phyloP scores from a whole-genome alignment of 352 stramenopile species.

The Phytophthora constricta region DNA sequence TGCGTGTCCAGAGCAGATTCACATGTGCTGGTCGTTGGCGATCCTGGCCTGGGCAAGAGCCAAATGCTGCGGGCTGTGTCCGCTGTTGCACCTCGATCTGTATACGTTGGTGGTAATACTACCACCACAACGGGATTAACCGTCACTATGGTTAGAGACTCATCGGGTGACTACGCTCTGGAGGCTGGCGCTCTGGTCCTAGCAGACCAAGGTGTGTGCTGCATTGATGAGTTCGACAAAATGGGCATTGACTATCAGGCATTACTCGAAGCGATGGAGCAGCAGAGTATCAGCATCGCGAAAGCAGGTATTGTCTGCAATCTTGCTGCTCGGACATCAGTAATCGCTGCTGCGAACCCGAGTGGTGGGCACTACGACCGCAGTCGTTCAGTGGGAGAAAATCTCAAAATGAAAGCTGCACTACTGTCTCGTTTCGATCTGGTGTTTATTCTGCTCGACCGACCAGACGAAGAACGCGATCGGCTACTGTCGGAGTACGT shows the following conservation, averaged over 20 bases:
- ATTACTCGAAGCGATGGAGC: constrained; percentile 98
- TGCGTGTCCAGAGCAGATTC: constrained; percentile 91
- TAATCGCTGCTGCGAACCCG: constrained; percentile 98
- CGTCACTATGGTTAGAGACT: constrained; percentile 96
- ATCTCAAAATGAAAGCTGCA: constrained; percentile 96
- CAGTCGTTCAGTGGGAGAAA: constrained; percentile 94
- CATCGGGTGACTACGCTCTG: constrained; percentile 90
- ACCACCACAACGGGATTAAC: constrained; percentile 96
- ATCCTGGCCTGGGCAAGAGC: constrained; percentile 96
- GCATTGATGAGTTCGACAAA: constrained; percentile 99
- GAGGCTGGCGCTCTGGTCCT: constrained; percentile 94
- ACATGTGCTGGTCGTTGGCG: constrained; percentile 97
- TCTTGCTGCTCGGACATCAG: constrained; percentile 93
- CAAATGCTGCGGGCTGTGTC: constrained; percentile 94
- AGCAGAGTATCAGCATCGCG: constrained; percentile 97
- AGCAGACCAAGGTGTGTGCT: constrained; percentile 96
- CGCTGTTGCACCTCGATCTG: constrained; percentile 91
- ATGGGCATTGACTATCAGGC: constrained; percentile 93
- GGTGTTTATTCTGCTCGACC: constrained; percentile 97
- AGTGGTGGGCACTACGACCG: constrained; percentile 97
- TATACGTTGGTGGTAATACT: constrained; percentile 98
- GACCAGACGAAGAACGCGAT: constrained; percentile 93
- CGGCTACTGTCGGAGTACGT: constrained; percentile 95
- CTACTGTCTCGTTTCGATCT: constrained; percentile 98
- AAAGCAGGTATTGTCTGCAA: constrained; percentile 94